Conservation (phyloP, 1,284 basidiomycete genomes). For the Austroboletus niveus region DNA sequence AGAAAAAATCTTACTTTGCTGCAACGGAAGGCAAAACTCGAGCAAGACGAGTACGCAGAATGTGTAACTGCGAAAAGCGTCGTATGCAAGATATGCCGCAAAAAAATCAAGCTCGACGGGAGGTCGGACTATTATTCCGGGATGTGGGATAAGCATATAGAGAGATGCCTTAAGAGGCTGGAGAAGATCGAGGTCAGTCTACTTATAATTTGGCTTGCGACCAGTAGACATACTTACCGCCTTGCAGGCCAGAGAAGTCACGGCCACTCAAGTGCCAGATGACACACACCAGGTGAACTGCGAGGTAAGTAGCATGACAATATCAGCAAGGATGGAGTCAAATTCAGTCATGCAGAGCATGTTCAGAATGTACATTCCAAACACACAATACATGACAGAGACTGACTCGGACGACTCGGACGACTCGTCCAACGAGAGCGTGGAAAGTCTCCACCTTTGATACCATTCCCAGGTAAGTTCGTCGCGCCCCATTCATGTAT, state of each 20-base stretch:
- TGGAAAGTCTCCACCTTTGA: too few relatives aligned
- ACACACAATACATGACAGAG: too few relatives aligned
- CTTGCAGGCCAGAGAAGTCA: conserved; percentile 14
- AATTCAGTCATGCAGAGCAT: too few relatives aligned
- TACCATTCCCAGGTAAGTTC: too few relatives aligned
- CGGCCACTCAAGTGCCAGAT: background rate
- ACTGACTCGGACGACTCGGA: too few relatives aligned
- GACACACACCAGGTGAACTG: too few relatives aligned
- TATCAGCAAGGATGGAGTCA: too few relatives aligned
- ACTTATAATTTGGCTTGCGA: background rate
- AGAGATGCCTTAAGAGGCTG: conserved; percentile 26
- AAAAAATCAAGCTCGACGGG: conserved; percentile 33
- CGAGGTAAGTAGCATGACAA: too few relatives aligned
- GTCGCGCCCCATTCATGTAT: too few relatives aligned
- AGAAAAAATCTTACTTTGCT: conserved; percentile 30
- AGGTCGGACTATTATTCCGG: conserved; percentile 34
- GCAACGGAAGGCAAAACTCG: conserved; percentile 28
- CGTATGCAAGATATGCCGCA: conserved; percentile 25
- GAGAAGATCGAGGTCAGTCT: conserved; percentile 24
- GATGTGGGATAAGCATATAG: conserved; percentile 27
- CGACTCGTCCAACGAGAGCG: too few relatives aligned
- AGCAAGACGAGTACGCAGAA: conserved; percentile 28
- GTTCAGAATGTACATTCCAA: too few relatives aligned
- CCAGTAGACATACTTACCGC: conserved; percentile 10
- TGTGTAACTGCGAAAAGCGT: conserved; percentile 29